Base-by-base conservation (phyloP, 2,329 filamentous ascomycete species). In the Dryadomyces quercus-mongolicae region DNA sequence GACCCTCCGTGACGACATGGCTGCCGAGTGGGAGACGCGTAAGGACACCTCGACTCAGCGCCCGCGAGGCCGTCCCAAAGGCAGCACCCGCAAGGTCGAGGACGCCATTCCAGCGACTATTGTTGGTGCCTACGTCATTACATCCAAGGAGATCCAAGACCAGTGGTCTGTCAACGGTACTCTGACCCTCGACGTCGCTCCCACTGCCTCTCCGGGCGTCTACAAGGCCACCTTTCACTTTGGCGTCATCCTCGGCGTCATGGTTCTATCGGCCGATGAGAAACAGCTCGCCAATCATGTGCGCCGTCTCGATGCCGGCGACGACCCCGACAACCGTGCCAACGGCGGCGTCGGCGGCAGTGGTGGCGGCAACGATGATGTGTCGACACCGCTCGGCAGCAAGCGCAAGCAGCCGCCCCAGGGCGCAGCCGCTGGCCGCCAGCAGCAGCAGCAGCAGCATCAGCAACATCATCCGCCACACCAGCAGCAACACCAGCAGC, bases 171-270 rank as follows among this genome's bases (percentile, higher is more conserved):
- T 61, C 31, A 57, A 60, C 46, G 58, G 60, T 36, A 61, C 61
- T 20, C 55, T 66, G 52, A 60, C 53, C 6, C 56, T 67, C 38
- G 57, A 65, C 49, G 58, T 67, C 22, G 54, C 51, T 5, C 51
- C 57, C 25, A 64, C 62, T 20, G 55, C 58, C 18, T 57, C 60
- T 13, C 50, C 59, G 3, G 62, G 62, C 42, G 54, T 67, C 49
- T 67, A 61, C 56, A 57, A 62, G 54, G 64, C 57, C 42, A 58
- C 60, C 16, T 65, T 67, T 48, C 58, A 68, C 54, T 65, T 66
- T 55, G 61, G 66, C 18, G 54, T 64, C 25, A 38, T 66, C 5
- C 57, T 65, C 25, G 64, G 65, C 42, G 58, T 64, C 21, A 65
- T 67, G 62, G 53, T 65, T 3, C 49, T 66, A 15, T 60, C 62